These are phyloP conservation scores for Plasmodium vivax DNA, from an alignment of 169 alveolate species.

Conservation along the genomic window DNA sequence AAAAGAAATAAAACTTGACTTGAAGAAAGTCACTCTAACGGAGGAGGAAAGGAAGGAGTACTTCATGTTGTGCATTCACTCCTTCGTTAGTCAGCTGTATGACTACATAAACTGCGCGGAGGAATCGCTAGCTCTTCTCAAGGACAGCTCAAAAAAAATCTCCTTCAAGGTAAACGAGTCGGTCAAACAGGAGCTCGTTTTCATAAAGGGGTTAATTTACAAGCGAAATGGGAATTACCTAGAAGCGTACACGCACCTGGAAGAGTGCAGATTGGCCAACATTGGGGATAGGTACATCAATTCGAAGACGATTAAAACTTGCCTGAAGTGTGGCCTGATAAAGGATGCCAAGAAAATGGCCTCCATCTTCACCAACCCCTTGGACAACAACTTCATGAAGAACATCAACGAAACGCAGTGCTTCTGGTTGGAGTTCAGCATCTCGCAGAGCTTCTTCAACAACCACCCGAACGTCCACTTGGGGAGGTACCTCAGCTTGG, in stretches of 20 bases:
- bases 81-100: constrained; percentile 70
- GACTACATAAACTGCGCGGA: constrained; percentile 59
- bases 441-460: constrained; percentile 20
- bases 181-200: constrained; percentile 49
- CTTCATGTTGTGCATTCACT: constrained; percentile 50
- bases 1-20: constrained; percentile 63
- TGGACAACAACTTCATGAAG: constrained; percentile 63
- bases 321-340: constrained; percentile 62
- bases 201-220: constrained; percentile 71
- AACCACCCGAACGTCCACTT: constrained; percentile 53
- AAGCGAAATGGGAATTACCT: constrained; percentile 68
- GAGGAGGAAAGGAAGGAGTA: constrained; percentile 49
- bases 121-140: constrained; percentile 27
- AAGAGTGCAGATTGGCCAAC: constrained; percentile 36
- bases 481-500: background rate
- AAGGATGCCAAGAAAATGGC: constrained; percentile 66
- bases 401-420: constrained; percentile 68
- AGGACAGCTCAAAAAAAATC: constrained; percentile 31
- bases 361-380: constrained; percentile 44
- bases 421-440: constrained; percentile 55
- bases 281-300: constrained; percentile 63
- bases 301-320: constrained; percentile 42
- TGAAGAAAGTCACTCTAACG: constrained; percentile 28
- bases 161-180: constrained; percentile 12
- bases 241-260: constrained; percentile 43